A percentile compares a stretch with the other conserved stretches of the same genome.
phyloP scores from a whole-genome alignment of 495 filamentous ascomycete species.

The Lophiotrema nucula region DNA sequence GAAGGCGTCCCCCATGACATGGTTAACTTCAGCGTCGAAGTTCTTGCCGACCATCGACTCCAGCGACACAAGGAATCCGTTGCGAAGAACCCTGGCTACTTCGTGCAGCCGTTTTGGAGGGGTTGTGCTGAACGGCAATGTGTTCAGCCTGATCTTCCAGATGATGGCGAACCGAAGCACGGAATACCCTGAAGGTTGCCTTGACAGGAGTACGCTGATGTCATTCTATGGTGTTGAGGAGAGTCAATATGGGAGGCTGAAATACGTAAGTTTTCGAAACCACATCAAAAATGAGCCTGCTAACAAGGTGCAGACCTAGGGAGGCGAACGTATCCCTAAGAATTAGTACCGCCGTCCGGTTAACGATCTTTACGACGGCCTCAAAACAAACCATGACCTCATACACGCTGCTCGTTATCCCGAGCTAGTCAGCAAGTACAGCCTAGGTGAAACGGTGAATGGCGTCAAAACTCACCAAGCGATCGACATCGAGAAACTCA shows the following conservation, averaged over 20 bases:
- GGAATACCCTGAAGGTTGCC: neutral
- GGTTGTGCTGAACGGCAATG: conserved; percentile 29
- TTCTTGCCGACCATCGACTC: conserved; percentile 35
- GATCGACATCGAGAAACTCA: conserved; percentile 1
- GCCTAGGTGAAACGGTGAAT: conserved; percentile 11
- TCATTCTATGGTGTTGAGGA: neutral
- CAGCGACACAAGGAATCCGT: conserved; percentile 38
- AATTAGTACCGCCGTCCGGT: conserved; percentile 9
- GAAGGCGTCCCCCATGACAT: neutral
- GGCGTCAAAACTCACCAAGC: conserved; percentile 12
- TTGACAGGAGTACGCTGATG: conserved; percentile 30
- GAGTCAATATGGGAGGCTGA: neutral
- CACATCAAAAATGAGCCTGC: no score
- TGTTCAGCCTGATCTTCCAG: conserved; percentile 38
- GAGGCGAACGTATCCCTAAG: conserved; percentile 12
- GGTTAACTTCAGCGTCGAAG: conserved; percentile 34
- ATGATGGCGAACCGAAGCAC: conserved; percentile 37
- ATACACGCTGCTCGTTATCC: conserved; percentile 1
- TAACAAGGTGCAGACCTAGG: no score
- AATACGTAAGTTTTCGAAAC: no score
- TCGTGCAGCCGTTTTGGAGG: conserved; percentile 37
- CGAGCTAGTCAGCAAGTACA: conserved; percentile 18
- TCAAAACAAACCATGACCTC: conserved; percentile 11
- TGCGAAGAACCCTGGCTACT: conserved; percentile 42
- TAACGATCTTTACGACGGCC: neutral